phyloP scores from a whole-genome alignment of 2,329 filamentous ascomycete genomes.

The Hymenotorrendiella dingleyae region DNA sequence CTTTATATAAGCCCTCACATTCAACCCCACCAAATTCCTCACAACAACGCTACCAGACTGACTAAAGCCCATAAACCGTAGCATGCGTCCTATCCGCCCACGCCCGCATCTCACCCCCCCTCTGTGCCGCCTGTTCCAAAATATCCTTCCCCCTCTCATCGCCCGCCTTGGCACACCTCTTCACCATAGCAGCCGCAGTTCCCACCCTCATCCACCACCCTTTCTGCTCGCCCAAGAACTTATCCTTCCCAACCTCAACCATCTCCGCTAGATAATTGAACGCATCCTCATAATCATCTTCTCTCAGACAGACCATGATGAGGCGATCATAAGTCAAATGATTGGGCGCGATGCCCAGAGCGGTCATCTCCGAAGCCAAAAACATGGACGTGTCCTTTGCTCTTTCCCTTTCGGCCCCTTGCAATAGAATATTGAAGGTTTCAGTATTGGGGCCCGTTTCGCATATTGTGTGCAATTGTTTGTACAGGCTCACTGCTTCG shows the following conservation, averaged over 20 bases:
- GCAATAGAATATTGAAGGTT: constrained; percentile 58
- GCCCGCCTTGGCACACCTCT: constrained; percentile 14
- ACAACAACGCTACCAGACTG: no score
- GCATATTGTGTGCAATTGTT: constrained; percentile 49
- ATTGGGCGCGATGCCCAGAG: constrained; percentile 47
- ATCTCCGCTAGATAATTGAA: constrained; percentile 46
- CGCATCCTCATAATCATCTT: constrained; percentile 40
- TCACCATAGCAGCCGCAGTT: constrained; percentile 19
- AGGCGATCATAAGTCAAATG: constrained; percentile 56
- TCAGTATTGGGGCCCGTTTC: constrained; percentile 38
- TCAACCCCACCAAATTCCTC: no score
- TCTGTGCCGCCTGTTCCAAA: constrained; percentile 21
- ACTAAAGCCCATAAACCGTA: no score
- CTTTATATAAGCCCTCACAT: no score
- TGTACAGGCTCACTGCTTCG: constrained; percentile 54
- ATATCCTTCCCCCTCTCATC: constrained; percentile 23
- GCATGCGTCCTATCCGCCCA: no score
- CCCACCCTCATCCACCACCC: constrained; percentile 30
- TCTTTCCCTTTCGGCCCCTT: constrained; percentile 30
- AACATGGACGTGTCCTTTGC: constrained; percentile 54
- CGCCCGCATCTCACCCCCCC: constrained; percentile 7
- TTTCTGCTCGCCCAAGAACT: constrained; percentile 14
- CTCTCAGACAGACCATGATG: constrained; percentile 47
- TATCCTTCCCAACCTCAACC: constrained; percentile 33
- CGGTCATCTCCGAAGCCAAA: constrained; percentile 55